Base-by-base conservation (phyloP, 2,329 filamentous ascomycete species). In the Pestalotiopsis sp. region DNA sequence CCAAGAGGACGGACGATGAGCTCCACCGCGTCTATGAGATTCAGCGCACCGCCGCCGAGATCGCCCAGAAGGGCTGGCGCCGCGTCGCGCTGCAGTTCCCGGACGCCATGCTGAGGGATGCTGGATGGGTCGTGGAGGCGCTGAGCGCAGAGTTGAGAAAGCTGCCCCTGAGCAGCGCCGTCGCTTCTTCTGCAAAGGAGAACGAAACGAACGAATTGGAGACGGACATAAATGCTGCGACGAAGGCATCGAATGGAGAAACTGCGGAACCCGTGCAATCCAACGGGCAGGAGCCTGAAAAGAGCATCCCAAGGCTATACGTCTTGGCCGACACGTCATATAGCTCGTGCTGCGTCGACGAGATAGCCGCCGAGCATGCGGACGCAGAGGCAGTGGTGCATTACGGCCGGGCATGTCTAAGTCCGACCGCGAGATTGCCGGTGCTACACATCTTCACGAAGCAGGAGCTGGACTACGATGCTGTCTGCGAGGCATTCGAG, bases 251-350 rank as follows among this genome's bases (percentile, higher is more conserved):
- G 23, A 23, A 59, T 56, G 11, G 23, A 36, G 52, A 52, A 14
- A 25, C n/a, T 13, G 23, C 17, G n/a, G 56, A 63, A 45, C 3
- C 11, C 11, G 25, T n/a, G 31, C n/a, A 41, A 12, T 11, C 52
- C 17, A n/a, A 63, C 9, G 52, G 41, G 9, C 64, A 66, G 56
- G 65, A 67, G 36, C 49, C 45, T 27, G 49, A 60, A 14, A 58
- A 20, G 23, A 31, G 41, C 17, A 56, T 23, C 23, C 56, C 52
- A 13, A 66, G 85, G 70, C 85, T 98, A 66, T 97, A 93, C 74
- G 95, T 99, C 70, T 84, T 99, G 20, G 96, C 92, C 39, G 96
- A 99, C 80, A 98, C 96, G 2, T 98, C 95, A 2, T 99, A 98
- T 80, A 97, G 96, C 69, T 92, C 95, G 0, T 99, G 96, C 82